Percentiles rank a stretch among this genome's conserved stretches.
phyloP scores from a whole-genome alignment of 192 early-diverging fungal species.

The Coemansia sp. region DNA sequence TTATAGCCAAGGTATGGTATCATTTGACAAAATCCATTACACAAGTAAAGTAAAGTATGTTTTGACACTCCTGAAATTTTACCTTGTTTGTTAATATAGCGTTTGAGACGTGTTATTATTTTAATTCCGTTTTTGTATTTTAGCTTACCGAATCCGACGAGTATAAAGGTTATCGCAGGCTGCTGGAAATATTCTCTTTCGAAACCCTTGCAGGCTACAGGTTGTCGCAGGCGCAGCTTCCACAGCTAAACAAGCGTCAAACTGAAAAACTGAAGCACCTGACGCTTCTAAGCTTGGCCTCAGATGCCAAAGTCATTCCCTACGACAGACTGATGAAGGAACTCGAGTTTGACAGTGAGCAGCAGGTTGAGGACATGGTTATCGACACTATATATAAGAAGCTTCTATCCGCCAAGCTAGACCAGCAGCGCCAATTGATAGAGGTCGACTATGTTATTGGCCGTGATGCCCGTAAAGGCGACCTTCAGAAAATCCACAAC shows the following conservation, averaged over 20 bases:
- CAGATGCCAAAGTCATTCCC: slow-evolving; percentile 21
- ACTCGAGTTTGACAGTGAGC: slow-evolving; percentile 31
- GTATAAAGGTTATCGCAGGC: slow-evolving; percentile 20
- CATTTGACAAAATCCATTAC: no score
- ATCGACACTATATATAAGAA: slow-evolving; percentile 48
- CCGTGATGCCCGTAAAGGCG: slow-evolving; percentile 38
- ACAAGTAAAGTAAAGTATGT: no score
- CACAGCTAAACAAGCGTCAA: slow-evolving; percentile 24
- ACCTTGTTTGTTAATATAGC: no score
- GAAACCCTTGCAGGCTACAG: slow-evolving; percentile 36
- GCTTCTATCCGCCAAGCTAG: slow-evolving; percentile 41
- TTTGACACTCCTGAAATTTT: no score
- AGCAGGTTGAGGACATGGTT: slow-evolving; percentile 49
- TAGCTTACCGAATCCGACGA: slow-evolving; percentile 32
- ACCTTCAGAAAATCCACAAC: slow-evolving; percentile 29
- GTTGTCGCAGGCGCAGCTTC: slow-evolving; percentile 18
- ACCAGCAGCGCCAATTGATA: slow-evolving; percentile 44
- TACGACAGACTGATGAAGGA: slow-evolving; percentile 35
- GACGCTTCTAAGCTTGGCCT: slow-evolving; percentile 38
- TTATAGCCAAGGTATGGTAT: slow-evolving; percentile 33
- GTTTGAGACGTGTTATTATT: no score
- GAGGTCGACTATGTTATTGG: slow-evolving; percentile 45
- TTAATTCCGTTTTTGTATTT: background rate
- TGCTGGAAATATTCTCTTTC: slow-evolving; percentile 40
- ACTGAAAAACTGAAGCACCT: slow-evolving; percentile 43